Conservation (phyloP, 2,329 filamentous ascomycete genomes). For the Pyrenochaeta sp. region DNA sequence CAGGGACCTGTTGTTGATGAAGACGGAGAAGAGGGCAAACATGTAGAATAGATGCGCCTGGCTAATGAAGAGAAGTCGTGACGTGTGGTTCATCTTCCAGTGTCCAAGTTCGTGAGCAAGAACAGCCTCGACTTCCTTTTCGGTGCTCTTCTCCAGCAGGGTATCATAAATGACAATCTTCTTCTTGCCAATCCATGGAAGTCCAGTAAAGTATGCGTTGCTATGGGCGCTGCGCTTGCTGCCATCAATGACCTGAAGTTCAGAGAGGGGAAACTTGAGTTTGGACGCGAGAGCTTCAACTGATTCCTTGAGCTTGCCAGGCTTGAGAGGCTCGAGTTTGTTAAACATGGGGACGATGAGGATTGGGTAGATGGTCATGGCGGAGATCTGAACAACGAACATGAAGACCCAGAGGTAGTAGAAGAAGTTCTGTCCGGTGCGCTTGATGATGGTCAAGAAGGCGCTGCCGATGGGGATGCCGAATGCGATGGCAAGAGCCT, state of each 20-base stretch:
- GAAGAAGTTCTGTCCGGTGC: conserved; percentile 94
- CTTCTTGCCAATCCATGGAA: conserved; percentile 90
- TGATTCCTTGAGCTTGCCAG: conserved; percentile 84
- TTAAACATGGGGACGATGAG: conserved; percentile 96
- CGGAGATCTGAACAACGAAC: conserved; percentile 87
- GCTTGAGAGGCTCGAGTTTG: conserved; percentile 91
- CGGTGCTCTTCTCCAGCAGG: conserved; percentile 91
- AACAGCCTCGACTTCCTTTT: conserved; percentile 92
- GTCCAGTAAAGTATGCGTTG: conserved; percentile 94
- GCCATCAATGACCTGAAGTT: conserved; percentile 93
- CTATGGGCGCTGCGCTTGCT: conserved; percentile 88
- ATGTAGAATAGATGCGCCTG: conserved; percentile 95
- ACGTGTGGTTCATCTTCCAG: conserved; percentile 96
- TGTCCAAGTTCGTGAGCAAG: conserved; percentile 95
- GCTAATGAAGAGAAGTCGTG: conserved; percentile 80
- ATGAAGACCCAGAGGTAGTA: conserved; percentile 97
- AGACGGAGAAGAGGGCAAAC: conserved; percentile 94
- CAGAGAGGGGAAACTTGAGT: conserved; percentile 89
- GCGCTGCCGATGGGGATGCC: conserved; percentile 88
- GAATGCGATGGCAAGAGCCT: conserved; percentile 79
- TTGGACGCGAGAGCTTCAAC: conserved; percentile 84
- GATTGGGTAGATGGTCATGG: conserved; percentile 95
- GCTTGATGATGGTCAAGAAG: conserved; percentile 92
- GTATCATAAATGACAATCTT: conserved; percentile 99
- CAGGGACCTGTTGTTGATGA: conserved; percentile 92